phyloP scores from a whole-genome alignment of 2,329 filamentous ascomycete species.

The Helotiales sp. region DNA sequence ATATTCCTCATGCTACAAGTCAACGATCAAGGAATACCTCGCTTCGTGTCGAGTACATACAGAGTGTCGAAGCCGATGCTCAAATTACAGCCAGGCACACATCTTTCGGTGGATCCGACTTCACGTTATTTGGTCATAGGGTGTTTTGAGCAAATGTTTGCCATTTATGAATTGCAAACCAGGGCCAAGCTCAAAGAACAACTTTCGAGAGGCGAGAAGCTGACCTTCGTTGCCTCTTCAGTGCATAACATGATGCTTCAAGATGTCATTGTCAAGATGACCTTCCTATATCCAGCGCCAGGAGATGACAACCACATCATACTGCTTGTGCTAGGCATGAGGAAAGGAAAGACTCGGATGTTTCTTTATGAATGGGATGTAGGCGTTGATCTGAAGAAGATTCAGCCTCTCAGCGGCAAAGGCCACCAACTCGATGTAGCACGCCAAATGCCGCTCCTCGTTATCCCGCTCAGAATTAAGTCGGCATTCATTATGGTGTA shows the following conservation, averaged over 20 bases:
- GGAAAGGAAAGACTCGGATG: slow-evolving; percentile 50
- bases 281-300: slow-evolving; percentile 74
- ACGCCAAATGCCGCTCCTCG: slow-evolving; percentile 62
- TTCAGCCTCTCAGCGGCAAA: slow-evolving; percentile 47
- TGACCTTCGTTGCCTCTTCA: slow-evolving; percentile 58
- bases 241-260: slow-evolving; percentile 44
- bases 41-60: slow-evolving; percentile 53
- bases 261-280: slow-evolving; percentile 81
- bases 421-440: slow-evolving; percentile 52
- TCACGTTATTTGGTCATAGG: slow-evolving; percentile 69
- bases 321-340: slow-evolving; percentile 65
- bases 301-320: slow-evolving; percentile 71
- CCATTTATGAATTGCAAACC: slow-evolving; percentile 68
- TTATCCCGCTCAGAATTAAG: slow-evolving; percentile 71
- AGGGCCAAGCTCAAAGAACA: slow-evolving; percentile 51
- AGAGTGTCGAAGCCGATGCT: slow-evolving; percentile 52
- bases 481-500: slow-evolving; percentile 71
- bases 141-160: slow-evolving; percentile 68
- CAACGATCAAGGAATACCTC: slow-evolving; percentile 41
- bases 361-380: slow-evolving; percentile 62
- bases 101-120: slow-evolving; percentile 76
- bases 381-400: slow-evolving; percentile 46
- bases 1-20: slow-evolving; percentile 72
- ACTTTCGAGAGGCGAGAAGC: slow-evolving; percentile 44
- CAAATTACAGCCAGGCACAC: slow-evolving; percentile 55